Conservation (phyloP, 495 filamentous ascomycete species). For the Podospora bellae-mahoneyi region DNA sequence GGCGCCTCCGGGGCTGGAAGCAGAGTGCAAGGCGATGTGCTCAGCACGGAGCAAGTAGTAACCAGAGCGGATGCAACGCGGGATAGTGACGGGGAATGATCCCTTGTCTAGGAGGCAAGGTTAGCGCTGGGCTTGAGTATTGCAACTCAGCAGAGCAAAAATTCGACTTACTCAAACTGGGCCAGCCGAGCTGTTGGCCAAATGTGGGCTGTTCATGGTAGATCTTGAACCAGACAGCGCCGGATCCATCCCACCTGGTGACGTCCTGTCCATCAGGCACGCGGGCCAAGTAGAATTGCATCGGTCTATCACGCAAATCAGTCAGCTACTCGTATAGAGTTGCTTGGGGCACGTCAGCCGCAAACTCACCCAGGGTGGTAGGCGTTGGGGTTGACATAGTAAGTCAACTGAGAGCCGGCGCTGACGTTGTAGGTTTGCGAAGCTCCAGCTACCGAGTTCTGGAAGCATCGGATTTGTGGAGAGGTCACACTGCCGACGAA, state of each 20-base stretch:
- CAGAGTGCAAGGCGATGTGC: constrained; percentile 53
- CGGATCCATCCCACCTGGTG: constrained; percentile 45
- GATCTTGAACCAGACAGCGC: constrained; percentile 55
- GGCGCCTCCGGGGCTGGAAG: constrained; percentile 42
- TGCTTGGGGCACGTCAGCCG: neutral
- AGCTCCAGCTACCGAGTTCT: constrained; percentile 31
- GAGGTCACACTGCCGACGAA: constrained; percentile 44
- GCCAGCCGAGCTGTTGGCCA: constrained; percentile 40
- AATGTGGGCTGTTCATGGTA: constrained; percentile 46
- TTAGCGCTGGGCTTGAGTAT: neutral
- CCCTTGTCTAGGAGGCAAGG: constrained; percentile 29
- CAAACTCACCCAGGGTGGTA: constrained; percentile 40
- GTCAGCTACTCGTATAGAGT: neutral
- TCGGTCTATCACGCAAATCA: constrained; percentile 19
- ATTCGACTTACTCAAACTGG: constrained; percentile 21
- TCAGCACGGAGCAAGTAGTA: constrained; percentile 59
- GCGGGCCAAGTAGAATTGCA: constrained; percentile 47
- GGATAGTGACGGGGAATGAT: constrained; percentile 41
- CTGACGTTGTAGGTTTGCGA: constrained; percentile 35
- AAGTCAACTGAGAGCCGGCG: constrained; percentile 44
- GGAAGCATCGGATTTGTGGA: constrained; percentile 50
- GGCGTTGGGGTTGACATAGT: constrained; percentile 38
- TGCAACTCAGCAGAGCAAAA: neutral
- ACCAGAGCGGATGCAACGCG: constrained; percentile 46
- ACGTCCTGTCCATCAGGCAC: constrained; percentile 41